Evolutionary conservation across 108 stramenopile species (phyloP), one percentile per base, ranked within the genome.

Genomic region (Nitzschia sp.): DNA sequence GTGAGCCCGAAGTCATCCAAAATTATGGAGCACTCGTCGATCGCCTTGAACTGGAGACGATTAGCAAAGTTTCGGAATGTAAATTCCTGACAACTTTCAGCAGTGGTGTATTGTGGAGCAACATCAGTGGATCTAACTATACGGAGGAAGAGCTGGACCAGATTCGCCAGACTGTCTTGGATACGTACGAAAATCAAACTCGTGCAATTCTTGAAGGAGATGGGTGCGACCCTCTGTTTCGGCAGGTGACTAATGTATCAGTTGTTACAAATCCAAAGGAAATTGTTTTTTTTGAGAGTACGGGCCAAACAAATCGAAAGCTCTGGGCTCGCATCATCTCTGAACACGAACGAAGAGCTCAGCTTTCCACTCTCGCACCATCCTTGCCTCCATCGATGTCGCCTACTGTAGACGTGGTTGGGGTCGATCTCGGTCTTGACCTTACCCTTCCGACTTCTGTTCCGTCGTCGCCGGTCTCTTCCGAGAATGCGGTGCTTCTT

Each of bases 81-180:
- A 23, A 51, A 19, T 23, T 23, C 5, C 49, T 51, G 17, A 51
- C 19, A 8, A 19, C 4, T 5, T 51, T 51, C n/a, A 9, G 21
- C 4, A 51, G 18, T 4, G 49, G 17, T 19, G 21, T 51, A 5
- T 5, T 51, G 21, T 23, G 11, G 49, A n/a, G n/a, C n/a, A 51
- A 17, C n/a, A 4, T 51, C 21, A n/a, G n/a, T n/a, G n/a, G n/a
- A n/a, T 17, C 21, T 4, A 51, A 51, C 21, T 9, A 9, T 5
- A 51, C 49, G 8, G 18, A 51, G n/a, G 49, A 51, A 21, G 49
- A 51, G 21, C 49, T 51, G 21, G n/a, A 51, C 49, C n/a, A n/a
- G 49, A 51, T 51, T 51, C 18, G 49, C 4, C 49, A 51, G 21
- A 51, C 49, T 4, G 11, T 51, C n/a, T 4, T 51, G 4, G n/a